Percentiles rank a stretch among this genome's conserved stretches.
Evolutionary conservation across 495 filamentous ascomycete species (phyloP).

Genomic region (Penicillium cosmopolitanum): DNA sequence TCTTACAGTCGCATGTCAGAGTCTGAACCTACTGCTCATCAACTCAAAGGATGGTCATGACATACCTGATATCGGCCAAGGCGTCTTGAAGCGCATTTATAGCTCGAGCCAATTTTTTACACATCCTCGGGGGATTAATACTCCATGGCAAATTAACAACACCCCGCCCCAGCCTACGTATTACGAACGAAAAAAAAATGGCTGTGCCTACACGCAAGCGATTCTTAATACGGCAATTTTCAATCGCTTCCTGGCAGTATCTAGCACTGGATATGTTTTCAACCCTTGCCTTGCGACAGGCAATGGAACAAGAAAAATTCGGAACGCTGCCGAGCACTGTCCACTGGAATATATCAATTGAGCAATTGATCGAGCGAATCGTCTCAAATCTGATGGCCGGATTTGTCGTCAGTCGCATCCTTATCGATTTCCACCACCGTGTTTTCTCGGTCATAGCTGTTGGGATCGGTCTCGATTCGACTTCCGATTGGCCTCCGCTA

Average conservation of each 20-base stretch:
- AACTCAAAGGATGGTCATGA: constrained; percentile 20
- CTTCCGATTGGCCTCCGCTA: constrained; percentile 39
- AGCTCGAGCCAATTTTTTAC: constrained; percentile 14
- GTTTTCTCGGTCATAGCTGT: constrained; percentile 26
- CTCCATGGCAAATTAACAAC: constrained; percentile 28
- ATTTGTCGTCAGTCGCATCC: constrained; percentile 26
- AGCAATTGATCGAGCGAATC: constrained; percentile 27
- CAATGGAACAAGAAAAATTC: constrained; percentile 14
- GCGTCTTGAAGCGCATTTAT: constrained; percentile 8
- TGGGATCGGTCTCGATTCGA: constrained; percentile 21
- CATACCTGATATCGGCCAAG: constrained; percentile 4
- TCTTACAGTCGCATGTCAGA: constrained; percentile 23
- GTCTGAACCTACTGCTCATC: constrained; percentile 22
- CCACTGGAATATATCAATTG: constrained; percentile 23
- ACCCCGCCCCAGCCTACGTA: constrained; percentile 26
- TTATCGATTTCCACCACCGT: constrained; percentile 28
- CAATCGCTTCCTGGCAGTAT: constrained; percentile 27
- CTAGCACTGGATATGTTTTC: constrained; percentile 26
- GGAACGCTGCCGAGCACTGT: constrained; percentile 14
- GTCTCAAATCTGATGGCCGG: constrained; percentile 23
- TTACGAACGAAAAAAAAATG: constrained; percentile 10
- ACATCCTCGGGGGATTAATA: constrained; percentile 26
- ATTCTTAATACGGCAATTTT: constrained; percentile 26
- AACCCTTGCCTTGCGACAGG: constrained; percentile 20
- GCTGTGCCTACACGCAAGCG: constrained; percentile 13